Evolutionary conservation across 805 yeast genomes (phyloP).

Genomic region (Wickerhamiella dianesei): DNA sequence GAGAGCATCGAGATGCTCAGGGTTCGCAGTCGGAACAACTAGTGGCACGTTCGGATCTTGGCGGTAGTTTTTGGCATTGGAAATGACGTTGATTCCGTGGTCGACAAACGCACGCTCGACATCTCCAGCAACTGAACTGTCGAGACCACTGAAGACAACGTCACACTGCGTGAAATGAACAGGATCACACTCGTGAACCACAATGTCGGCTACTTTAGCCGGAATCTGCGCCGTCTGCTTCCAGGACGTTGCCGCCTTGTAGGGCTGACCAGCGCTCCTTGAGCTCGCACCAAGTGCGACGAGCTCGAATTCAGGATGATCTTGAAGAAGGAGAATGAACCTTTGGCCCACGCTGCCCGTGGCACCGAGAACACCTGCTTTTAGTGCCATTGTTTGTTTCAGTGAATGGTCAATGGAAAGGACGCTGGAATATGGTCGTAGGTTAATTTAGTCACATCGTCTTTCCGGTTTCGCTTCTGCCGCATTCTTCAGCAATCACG

Average conservation of each 20-base stretch:
- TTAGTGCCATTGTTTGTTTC: conserved; percentile 10
- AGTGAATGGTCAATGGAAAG: no score
- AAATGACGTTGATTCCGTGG: conserved; percentile 70
- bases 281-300: conserved; percentile 81
- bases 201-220: conserved; percentile 41
- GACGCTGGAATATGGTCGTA: no score
- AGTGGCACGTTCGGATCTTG: conserved; percentile 78
- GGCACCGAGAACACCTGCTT: conserved; percentile 84
- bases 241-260: conserved; percentile 82
- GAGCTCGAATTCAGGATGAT: conserved; percentile 84
- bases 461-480: background rate
- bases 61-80: conserved; percentile 95
- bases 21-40: conserved; percentile 88
- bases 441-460: background rate
- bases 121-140: conserved; percentile 83
- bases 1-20: conserved; percentile 70
- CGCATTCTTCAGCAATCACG: no score
- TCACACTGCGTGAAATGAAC: conserved; percentile 79
- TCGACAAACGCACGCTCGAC: conserved; percentile 77
- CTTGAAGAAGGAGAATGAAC: conserved; percentile 66
- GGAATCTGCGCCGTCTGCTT: conserved; percentile 83
- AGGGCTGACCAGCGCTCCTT: conserved; percentile 84
- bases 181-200: conserved; percentile 66
- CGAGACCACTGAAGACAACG: conserved; percentile 87
- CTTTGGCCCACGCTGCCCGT: conserved; percentile 98